Evolutionary conservation across 805 yeast genomes (phyloP), one percentile per base, ranked within the genome.

Genomic region (Candida insectalens): DNA sequence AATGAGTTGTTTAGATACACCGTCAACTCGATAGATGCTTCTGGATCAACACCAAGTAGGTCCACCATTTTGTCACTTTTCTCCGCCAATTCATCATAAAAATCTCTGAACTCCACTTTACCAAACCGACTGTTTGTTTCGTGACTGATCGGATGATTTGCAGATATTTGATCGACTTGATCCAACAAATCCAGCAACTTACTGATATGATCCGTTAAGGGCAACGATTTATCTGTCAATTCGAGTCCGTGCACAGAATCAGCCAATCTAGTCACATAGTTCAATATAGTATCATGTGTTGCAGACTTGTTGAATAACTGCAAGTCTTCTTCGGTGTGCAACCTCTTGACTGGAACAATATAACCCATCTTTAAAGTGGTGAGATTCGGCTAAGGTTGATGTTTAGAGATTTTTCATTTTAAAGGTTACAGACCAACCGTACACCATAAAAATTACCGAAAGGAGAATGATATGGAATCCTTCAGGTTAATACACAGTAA

Each of bases 51-150:
- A 7, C 47, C 33, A 37, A 43, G 28, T 8, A 66, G 35, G 15
- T 12, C 13, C 7, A 17, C 18, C 10, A 21, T 7, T 26, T 57
- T 36, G 0, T 30, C 38, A 3, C 44, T 43, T 2, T 44, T 48
- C 7, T 37, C 33, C 2, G 53, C 46, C 9, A 88, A 43, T 4
- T 71, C 77, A 50, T 85, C 92, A 52, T 80, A 85, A 48, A 88
- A 84, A 36, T 75, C 87, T 29, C 80, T 63, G 55, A 89, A 92
- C 53, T 92, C 97, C 7, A 75, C 64, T 51, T 92, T 92, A 5
- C 98, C 98, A 54, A 92, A 92, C 37, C 98, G 64, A 6, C 95
- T 78, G 3, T 67, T 65, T 19, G 74, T 71, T 34, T 82, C 83
- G 27, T 70, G 60, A 0, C 62, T 54, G 0, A 94, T 87, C 0